Evolutionary conservation across 345 rosid species (phyloP), one percentile per base, ranked within the genome.

Genomic region (Corymbia maculata): DNA sequence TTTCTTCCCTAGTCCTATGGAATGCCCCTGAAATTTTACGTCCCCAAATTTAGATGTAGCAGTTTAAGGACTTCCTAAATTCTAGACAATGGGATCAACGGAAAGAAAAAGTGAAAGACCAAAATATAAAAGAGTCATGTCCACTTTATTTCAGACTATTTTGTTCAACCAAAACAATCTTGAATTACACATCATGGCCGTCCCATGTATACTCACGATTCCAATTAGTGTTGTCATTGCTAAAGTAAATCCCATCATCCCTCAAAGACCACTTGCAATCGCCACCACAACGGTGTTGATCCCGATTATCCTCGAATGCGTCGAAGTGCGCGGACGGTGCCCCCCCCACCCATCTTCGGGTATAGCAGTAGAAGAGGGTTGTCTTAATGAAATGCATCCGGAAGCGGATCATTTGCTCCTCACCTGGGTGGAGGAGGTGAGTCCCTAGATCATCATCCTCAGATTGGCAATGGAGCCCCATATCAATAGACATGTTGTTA

Each of bases 171-270:
- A 1, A 13, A 28, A 64, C 36, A 64, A n/a, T n/a, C 2, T 8
- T n/a, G 17, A 2, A n/a, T 3, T 64, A 64, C 9, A n/a, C 36
- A 28, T 13, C 5, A 64, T 64, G 42, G 19, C 75, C n/a, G 12
- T n/a, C 36, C 75, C 75, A 64, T 16, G 5, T 6, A n/a, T 64
- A 64, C 36, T 64, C 75, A n/a, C 0, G 75, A 15, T 13, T 2
- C 36, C 17, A n/a, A 0, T 1, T 0, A 36, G 36, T 13, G 42
- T n/a, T n/a, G n/a, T n/a, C 8, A 10, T 13, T 13, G 75, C 42
- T 64, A 64, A 64, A 64, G 75, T 64, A 64, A 7, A 64, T 28
- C 42, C 75, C 36, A 0, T 64, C 75, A 7, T 64, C 30, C 8
- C 5, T 8, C 16, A 64, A 9, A 64, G 17, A 64, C 75, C 75